Evolutionary conservation across 345 rosid species (phyloP), one percentile per base, ranked within the genome.

Genomic region (Gossypium turneri): DNA sequence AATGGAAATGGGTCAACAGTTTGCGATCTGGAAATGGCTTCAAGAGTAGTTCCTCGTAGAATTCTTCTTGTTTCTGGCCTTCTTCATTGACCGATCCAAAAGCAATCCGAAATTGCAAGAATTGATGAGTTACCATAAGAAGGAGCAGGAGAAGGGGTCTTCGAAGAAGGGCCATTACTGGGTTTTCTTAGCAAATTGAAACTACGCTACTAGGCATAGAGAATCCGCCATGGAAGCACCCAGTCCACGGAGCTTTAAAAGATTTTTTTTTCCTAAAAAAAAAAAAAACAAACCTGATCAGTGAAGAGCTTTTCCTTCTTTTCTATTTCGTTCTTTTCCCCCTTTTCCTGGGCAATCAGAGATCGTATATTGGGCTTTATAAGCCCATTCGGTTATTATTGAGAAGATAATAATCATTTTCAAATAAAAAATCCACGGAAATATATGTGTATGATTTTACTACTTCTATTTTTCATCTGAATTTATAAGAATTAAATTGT

Each of bases 1-100:
- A 95, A 79, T 89, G 94, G 84, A 95, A 95, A 79, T 91, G 97
- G 56, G 98, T 88, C 76, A 93, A 82, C 19, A 91, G 86, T 81
- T 89, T 90, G 11, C 92, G 92, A 85, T 93, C 94, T 47, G 99
- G 97, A 16, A 95, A 79, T 13, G 99, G 98, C 85, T 84, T 95
- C 84, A 93, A 73, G 51, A 95, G 81, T 78, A 93, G 44, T 67
- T 85, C 90, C 82, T 95, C 98, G 25, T 74, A 77, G 83, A 95
- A 95, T 75, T 87, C 89, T 79, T 95, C 98, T 19, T 74, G 86
- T 61, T 62, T 70, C 12, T 9, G 44, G 52, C 17, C 80, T 65
- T 55, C 78, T 51, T 27, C 75, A 24, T 29, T n/a, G n/a, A 79
- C 73, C 76, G 86, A 90, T 80, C 87, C 90, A 58, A 73, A 71